Base-by-base conservation (phyloP, 805 yeast genomes). In the Ogataea nitratoaversa region DNA sequence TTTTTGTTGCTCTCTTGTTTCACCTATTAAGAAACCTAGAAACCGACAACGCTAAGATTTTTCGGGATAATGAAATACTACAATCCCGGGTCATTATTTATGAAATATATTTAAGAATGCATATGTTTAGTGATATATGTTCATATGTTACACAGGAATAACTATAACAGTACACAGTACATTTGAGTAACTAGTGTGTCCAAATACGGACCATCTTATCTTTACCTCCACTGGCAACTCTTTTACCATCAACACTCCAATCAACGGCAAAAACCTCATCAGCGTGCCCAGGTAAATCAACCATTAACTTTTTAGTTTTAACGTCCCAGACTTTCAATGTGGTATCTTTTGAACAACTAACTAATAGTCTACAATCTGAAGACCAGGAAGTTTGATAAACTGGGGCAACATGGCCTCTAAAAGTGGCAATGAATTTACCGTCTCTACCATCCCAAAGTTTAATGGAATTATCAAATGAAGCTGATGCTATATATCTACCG, bases 301-400 rank as follows among this genome's bases (percentile, higher is more conserved):
- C 87, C 43, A 79, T 75, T 41, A 93, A 68, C 58, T 91, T 91
- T 48, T 83, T 74, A 3, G 96, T 85, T 54, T 85, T 77, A 18
- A 91, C 80, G 57, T 91, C 97, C 98, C 98, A 91, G 2, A 91
- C 95, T 62, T 91, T 91, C 57, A 91, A 72, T 1, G 98, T 91
- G 1, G 98, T 90, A 62, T 91, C 98, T 59, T 91, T 91, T 12
- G 97, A 89, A 62, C 96, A 85, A 56, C 95, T 84, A 8, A 89
- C 99, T 41, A 93, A 68, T 28, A 91, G 67, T 52, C 99, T 71
- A 62, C 91, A 85, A 57, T 93, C 99, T 1, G 96, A 82, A 3
- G 96, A 88, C 99, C 99, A 93, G 0, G 98, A 87, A 4, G 95
- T 88, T 65, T 91, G 97, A 62, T 93, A 93, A 0, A 93, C 99